Evolutionary conservation across 2,329 filamentous ascomycete genomes (phyloP), one percentile per base, ranked within the genome.

Genomic region (Beauveria scarabaeidicola): DNA sequence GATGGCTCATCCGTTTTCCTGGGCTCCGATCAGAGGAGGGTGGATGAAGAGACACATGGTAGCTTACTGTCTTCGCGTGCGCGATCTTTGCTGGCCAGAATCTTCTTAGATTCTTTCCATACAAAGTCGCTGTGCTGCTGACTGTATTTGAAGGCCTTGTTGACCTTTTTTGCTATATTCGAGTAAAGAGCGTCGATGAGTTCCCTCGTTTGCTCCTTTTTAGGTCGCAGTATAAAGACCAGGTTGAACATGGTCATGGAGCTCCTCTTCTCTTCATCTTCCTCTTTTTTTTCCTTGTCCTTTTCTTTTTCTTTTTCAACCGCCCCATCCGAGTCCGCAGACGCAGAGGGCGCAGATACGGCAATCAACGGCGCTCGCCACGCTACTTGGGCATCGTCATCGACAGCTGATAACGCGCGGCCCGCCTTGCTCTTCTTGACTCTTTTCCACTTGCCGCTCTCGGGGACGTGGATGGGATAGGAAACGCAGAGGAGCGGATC

Each of bases 211-310:
- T 96, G 89, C 60, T 92, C 79, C 56, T 87, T 84, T 53, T 87
- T 87, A 3, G 91, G 89, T 65, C 90, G 88, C 64, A 97, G 77
- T 54, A 96, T 89, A 71, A 97, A 97, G 25, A 97, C 91, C 11
- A 97, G 83, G 71, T 97, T 96, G 75, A 99, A 99, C 93, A 97
- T 97, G 63, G 87, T 91, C 89, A 97, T 92, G 51, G 84, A 83
- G 64, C 81, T 84, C 65, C 78, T 78, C 69, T 89, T 86, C 68
- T 84, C 79, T 62, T 87, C 79, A 44, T 78, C 72, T 61, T 82
- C 73, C 59, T 81, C 80, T 72, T 68, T 73, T 52, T 64, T 69
- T 4, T 65, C 67, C n/a, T 70, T 72, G 11, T 70, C 65, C 43
- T 67, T 66, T 43, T 73, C 56, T 60, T 67, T 64, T 13, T 70